phyloP scores from a whole-genome alignment of 805 yeast species.

The Zygotorulaspora danielsina region DNA sequence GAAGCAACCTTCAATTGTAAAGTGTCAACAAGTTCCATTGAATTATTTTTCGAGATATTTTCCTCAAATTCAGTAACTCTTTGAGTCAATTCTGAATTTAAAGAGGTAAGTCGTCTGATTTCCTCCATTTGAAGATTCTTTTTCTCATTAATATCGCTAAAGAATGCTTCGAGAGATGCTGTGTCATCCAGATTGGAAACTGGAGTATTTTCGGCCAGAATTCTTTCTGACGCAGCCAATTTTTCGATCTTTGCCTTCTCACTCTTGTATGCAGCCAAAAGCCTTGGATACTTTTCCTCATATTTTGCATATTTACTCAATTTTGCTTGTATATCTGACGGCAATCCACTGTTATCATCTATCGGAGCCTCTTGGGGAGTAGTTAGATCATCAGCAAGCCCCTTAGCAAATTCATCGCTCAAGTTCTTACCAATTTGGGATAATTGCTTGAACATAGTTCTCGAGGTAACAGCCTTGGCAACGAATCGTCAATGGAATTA shows the following conservation, averaged over 20 bases:
- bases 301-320: constrained; percentile 76
- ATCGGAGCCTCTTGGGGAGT: constrained; percentile 16
- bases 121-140: constrained; percentile 61
- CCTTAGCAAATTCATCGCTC: constrained; percentile 55
- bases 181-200: constrained; percentile 69
- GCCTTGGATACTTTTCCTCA: constrained; percentile 83
- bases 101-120: constrained; percentile 43
- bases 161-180: constrained; percentile 62
- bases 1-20: constrained; percentile 8
- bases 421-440: constrained; percentile 61
- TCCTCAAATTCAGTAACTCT: constrained; percentile 6
- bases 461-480: too few relatives aligned
- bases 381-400: constrained; percentile 32
- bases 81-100: constrained; percentile 9
- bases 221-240: constrained; percentile 59
- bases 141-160: constrained; percentile 58
- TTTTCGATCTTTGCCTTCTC: constrained; percentile 67
- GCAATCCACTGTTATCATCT: constrained; percentile 41
- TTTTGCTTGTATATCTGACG: constrained; percentile 56
- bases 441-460: constrained; percentile 53
- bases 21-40: constrained; percentile 1
- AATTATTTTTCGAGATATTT: constrained; percentile 3
- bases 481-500: too few relatives aligned
- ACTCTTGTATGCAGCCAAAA: constrained; percentile 77
- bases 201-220: constrained; percentile 77